phyloP scores from a whole-genome alignment of 202 grass and related monocot species.

The Hordeum pubiflorum region DNA sequence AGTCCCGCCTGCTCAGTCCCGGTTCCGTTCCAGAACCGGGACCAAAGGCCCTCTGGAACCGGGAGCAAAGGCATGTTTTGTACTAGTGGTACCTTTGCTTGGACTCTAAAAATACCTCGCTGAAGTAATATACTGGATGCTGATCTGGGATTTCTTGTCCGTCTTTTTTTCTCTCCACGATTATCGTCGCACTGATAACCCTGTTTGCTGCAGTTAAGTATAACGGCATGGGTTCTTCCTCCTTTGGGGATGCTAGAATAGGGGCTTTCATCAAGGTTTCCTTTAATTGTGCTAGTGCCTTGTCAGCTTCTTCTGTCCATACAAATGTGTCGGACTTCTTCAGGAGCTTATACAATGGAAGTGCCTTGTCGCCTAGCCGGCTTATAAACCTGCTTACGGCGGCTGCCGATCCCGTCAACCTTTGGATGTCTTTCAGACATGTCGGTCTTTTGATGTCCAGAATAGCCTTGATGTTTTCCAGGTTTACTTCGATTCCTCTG shows the following conservation, averaged over 20 bases:
- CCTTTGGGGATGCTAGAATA: no score
- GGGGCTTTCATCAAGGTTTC: not conserved
- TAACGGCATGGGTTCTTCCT: not conserved
- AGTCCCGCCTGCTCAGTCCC: no score
- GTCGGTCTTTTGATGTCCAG: not conserved
- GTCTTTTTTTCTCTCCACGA: not conserved
- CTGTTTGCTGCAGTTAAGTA: not conserved
- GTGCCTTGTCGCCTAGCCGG: no score
- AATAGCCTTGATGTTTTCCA: not conserved
- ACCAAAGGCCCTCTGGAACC: no score
- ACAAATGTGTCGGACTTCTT: not conserved
- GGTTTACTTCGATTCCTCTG: no score
- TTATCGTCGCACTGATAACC: not conserved
- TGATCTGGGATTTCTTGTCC: not conserved
- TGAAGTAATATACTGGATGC: not conserved
- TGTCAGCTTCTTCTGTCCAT: not conserved
- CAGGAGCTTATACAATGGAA: not conserved
- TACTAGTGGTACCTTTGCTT: not conserved
- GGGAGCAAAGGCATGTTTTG: no score
- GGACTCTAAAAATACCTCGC: not conserved
- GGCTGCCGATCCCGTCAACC: not conserved
- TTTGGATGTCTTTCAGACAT: no score
- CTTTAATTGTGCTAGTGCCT: accelerated
- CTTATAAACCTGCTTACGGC: no score
- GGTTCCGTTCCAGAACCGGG: no score